These are phyloP conservation scores for Colletotrichum limetticola DNA, from an alignment of 2,329 filamentous ascomycete genomes.

Conservation along the genomic window DNA sequence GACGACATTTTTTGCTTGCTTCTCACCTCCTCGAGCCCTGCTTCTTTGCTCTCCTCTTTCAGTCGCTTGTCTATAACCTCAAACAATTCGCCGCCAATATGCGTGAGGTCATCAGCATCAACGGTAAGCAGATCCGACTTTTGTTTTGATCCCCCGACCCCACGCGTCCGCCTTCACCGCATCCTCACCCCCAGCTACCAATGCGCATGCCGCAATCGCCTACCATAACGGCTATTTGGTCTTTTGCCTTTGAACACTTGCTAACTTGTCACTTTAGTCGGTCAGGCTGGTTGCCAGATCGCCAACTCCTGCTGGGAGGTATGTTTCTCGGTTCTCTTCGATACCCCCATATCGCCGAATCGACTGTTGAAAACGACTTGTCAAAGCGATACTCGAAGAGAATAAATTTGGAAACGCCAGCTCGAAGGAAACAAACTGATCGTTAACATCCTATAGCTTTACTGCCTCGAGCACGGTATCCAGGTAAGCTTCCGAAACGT, in stretches of 20 bases:
- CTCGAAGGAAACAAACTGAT: not conserved
- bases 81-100: conserved; percentile 68
- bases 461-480: conserved; percentile 99
- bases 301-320: conserved; percentile 99
- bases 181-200: conserved; percentile 43
- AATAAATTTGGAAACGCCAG: not conserved
- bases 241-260: conserved; percentile 17
- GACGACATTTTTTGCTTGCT: conserved; percentile 27
- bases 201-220: conserved; percentile 35
- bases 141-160: conserved; percentile 43
- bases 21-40: conserved; percentile 16
- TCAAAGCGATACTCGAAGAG: not conserved
- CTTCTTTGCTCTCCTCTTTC: conserved; percentile 27
- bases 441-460: conserved; percentile 72
- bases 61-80: conserved; percentile 38
- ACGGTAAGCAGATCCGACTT: conserved; percentile 74
- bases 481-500: conserved; percentile 73
- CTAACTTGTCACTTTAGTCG: conserved; percentile 78
- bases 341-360: not conserved
- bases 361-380: not conserved
- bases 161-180: conserved; percentile 57
- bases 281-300: conserved; percentile 99
- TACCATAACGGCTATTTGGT: conserved; percentile 32
- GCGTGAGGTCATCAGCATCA: conserved; percentile 99
- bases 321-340: conserved; percentile 56